phyloP scores from a whole-genome alignment of 352 stramenopile species.

The Pythium periplocum region DNA sequence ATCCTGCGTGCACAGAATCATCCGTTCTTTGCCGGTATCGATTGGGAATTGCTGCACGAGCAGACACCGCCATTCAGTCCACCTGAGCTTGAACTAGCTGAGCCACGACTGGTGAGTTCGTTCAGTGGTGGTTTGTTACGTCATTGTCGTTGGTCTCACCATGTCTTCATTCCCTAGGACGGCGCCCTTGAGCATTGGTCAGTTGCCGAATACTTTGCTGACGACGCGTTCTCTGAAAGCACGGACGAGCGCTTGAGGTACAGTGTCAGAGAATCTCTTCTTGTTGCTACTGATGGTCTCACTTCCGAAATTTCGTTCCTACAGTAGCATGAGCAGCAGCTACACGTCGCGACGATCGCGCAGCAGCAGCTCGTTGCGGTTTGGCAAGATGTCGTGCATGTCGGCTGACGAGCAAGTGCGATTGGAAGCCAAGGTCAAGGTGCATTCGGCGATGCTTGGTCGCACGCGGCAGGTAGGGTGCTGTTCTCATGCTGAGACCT shows the following conservation, averaged over 20 bases:
- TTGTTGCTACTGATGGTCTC: slow-evolving; percentile 2
- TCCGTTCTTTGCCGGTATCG: slow-evolving; percentile 71
- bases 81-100: slow-evolving; percentile 43
- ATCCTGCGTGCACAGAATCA: slow-evolving; percentile 34
- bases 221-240: slow-evolving; percentile 72
- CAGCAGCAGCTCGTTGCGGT: slow-evolving; percentile 59
- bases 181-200: slow-evolving; percentile 73
- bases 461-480: slow-evolving; percentile 53
- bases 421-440: slow-evolving; percentile 70
- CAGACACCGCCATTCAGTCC: slow-evolving; percentile 56
- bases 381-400: slow-evolving; percentile 48
- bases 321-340: not conserved
- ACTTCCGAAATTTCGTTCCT: not conserved
- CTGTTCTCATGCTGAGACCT: too few relatives aligned
- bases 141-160: too few relatives aligned
- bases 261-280: slow-evolving; percentile 1
- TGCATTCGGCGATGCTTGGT: slow-evolving; percentile 77
- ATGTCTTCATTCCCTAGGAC: slow-evolving; percentile 25
- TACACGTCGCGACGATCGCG: slow-evolving; percentile 33
- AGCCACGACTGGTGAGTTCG: slow-evolving; percentile 43
- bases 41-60: slow-evolving; percentile 60
- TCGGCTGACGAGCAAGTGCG: slow-evolving; percentile 59
- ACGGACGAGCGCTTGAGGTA: slow-evolving; percentile 61
- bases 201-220: slow-evolving; percentile 75
- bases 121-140: too few relatives aligned